phyloP scores from a whole-genome alignment of 495 filamentous ascomycete genomes.

The Chaetomidium leptoderma region DNA sequence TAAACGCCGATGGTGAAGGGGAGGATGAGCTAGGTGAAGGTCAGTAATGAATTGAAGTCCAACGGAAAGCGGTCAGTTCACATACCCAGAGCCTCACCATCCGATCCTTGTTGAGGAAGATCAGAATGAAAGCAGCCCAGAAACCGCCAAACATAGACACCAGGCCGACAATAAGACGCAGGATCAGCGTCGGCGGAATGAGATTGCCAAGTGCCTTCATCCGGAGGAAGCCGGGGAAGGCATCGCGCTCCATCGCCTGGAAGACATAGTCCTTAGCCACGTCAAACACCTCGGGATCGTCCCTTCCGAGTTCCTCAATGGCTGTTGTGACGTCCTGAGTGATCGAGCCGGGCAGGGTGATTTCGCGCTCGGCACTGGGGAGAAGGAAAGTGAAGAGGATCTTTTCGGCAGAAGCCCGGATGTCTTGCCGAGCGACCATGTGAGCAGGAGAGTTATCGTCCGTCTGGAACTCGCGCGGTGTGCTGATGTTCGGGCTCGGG shows the following conservation, averaged over 20 bases:
- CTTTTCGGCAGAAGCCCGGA: conserved; percentile 90
- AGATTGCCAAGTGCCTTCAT: conserved; percentile 93
- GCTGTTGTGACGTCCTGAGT: conserved; percentile 71
- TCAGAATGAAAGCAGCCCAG: conserved; percentile 88
- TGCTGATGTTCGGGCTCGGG: conserved; percentile 58
- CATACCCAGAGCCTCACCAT: conserved; percentile 77
- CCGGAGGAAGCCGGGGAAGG: conserved; percentile 92
- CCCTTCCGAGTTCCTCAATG: conserved; percentile 83
- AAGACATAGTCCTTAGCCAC: conserved; percentile 98
- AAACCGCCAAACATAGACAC: conserved; percentile 84
- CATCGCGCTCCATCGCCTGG: conserved; percentile 98
- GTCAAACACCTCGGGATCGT: conserved; percentile 96
- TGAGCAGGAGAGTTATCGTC: conserved; percentile 77
- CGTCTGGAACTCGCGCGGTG: conserved; percentile 50
- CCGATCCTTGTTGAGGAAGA: conserved; percentile 77
- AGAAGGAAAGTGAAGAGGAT: conserved; percentile 95
- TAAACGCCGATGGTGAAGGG: conserved; percentile 90
- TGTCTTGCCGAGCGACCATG: conserved; percentile 78
- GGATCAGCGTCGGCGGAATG: conserved; percentile 78
- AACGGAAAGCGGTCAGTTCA: background rate
- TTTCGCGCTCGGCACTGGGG: conserved; percentile 89
- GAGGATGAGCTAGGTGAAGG: conserved; percentile 65
- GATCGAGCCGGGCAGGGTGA: conserved; percentile 83
- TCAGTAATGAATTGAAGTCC: conserved; percentile 24
- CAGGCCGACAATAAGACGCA: conserved; percentile 80